These are phyloP conservation scores for Endoconidiophora laricicola DNA, from an alignment of 2,329 filamentous ascomycete genomes.

Conservation along the genomic window DNA sequence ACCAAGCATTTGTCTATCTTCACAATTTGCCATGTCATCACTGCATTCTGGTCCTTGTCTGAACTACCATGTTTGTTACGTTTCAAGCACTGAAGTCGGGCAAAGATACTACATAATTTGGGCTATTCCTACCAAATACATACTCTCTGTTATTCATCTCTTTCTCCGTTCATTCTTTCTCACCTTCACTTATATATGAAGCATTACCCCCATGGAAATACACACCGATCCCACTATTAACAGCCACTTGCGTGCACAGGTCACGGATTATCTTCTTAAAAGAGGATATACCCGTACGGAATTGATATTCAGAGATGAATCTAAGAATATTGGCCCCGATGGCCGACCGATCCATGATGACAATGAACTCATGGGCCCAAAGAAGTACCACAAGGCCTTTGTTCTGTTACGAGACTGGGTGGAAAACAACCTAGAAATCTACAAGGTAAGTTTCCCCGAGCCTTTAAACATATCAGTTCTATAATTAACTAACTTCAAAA, in stretches of 20 bases:
- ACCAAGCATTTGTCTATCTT: too few species aligned
- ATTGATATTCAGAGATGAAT: constrained; percentile 81
- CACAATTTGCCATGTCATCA: too few species aligned
- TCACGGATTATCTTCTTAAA: constrained; percentile 90
- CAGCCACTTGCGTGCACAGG: constrained; percentile 22
- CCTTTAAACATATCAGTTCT: not conserved
- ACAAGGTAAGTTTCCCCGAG: constrained; percentile 47
- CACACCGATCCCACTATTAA: too few species aligned
- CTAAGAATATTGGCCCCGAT: constrained; percentile 63
- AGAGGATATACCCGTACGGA: constrained; percentile 89
- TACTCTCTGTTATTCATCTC: not conserved
- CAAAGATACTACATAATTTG: not conserved
- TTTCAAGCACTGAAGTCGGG: not conserved
- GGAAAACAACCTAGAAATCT: constrained; percentile 81
- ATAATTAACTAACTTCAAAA: constrained; percentile 1
- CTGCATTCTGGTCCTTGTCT: too few species aligned
- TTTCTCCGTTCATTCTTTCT: not conserved
- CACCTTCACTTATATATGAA: not conserved
- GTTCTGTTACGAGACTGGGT: constrained; percentile 65
- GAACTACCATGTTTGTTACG: too few species aligned
- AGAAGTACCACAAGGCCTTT: constrained; percentile 64
- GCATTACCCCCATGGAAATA: not conserved
- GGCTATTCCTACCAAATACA: not conserved
- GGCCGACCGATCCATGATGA: constrained; percentile 52
- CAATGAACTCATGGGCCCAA: constrained; percentile 48